Evolutionary conservation across 352 stramenopile species (phyloP).

Genomic region (Phytophthora pluvialis): DNA sequence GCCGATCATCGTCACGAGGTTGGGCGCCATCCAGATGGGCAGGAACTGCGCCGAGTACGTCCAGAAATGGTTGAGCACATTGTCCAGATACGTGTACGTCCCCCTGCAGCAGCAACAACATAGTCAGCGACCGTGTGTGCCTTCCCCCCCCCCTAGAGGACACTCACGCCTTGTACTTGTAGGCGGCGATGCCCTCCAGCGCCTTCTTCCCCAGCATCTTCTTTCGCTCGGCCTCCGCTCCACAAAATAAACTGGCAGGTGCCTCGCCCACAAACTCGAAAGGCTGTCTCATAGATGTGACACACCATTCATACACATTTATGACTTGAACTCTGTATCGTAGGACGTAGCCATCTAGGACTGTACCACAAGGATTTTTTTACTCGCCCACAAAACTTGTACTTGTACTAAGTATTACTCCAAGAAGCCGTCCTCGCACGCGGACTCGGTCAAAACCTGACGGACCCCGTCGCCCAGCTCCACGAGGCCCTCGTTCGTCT

Average conservation of each 20-base stretch:
- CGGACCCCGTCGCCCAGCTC: slow-evolving; percentile 66
- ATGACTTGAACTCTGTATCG: slow-evolving; percentile 1
- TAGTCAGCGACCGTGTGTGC: not conserved
- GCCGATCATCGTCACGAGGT: slow-evolving; percentile 92
- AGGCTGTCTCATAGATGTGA: not conserved
- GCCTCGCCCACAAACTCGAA: too few species aligned
- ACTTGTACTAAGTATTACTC: slow-evolving; percentile 10
- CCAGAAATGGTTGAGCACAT: slow-evolving; percentile 90
- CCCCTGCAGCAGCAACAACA: slow-evolving; percentile 47
- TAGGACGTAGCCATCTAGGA: not conserved
- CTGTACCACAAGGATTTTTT: too few species aligned
- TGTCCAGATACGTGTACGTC: slow-evolving; percentile 90
- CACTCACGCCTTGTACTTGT: slow-evolving; percentile 91
- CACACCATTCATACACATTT: slow-evolving; percentile 1
- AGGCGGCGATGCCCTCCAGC: slow-evolving; percentile 83
- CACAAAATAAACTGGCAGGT: not conserved
- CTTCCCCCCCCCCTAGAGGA: not conserved
- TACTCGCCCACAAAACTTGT: not conserved
- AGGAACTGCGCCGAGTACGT: slow-evolving; percentile 83
- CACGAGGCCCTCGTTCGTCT: slow-evolving; percentile 80
- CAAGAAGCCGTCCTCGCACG: slow-evolving; percentile 17
- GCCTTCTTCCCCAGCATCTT: slow-evolving; percentile 76
- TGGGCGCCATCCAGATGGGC: slow-evolving; percentile 91
- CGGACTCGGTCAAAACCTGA: slow-evolving; percentile 46
- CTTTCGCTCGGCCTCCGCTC: slow-evolving; percentile 17